Evolutionary conservation across 139 green algal genomes (phyloP), one percentile per base, ranked within the genome.

Genomic region (Monoraphidium neglectum): DNA sequence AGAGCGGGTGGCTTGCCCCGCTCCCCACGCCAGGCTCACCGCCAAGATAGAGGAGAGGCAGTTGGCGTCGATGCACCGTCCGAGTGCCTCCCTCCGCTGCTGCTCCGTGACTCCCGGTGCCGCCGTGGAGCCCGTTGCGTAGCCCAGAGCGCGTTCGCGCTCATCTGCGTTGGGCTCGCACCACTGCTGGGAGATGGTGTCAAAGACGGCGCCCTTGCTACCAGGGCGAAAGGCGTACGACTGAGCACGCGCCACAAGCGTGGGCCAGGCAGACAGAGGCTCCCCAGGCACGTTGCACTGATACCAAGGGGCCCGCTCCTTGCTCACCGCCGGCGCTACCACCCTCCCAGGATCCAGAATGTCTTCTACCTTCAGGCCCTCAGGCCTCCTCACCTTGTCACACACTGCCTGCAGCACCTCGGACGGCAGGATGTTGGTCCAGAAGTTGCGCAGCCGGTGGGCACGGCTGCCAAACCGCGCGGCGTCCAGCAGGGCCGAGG

Each of bases 401-500:
- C 43, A 15, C 10, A 38, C 26, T 30, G 36, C 70, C 10, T 56
- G 6, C 6, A 77, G 26, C 28, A 68, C 51, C 15, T 35, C 18
- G 16, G 37, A 18, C 24, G 38, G 36, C 16, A 24, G 35, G 6
- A 70, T 23, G 40, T 77, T 77, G 30, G 71, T 77, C 71, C 71
- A 77, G 28, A 36, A 77, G 40, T 77, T 23, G 1, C 71, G 57
- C 43, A 77, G 33, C 26, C 71, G 53, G n/a, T 77, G 71, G 3
- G 71, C 71, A 5, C 30, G 35, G n/a, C 71, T 77, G 40, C 59
- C 71, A 77, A 77, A 77, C 33, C 46, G 37, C 0, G 59, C 71
- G 49, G 71, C 71, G 53, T 77, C 71, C 24, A 33, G 30, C 23
- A n/a, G 23, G n/a, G 70, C 5, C 3, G 71, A 37, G 16, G 28